Base-by-base conservation (phyloP, 2,329 filamentous ascomycete genomes). In the Trematosphaeria pertusa region DNA sequence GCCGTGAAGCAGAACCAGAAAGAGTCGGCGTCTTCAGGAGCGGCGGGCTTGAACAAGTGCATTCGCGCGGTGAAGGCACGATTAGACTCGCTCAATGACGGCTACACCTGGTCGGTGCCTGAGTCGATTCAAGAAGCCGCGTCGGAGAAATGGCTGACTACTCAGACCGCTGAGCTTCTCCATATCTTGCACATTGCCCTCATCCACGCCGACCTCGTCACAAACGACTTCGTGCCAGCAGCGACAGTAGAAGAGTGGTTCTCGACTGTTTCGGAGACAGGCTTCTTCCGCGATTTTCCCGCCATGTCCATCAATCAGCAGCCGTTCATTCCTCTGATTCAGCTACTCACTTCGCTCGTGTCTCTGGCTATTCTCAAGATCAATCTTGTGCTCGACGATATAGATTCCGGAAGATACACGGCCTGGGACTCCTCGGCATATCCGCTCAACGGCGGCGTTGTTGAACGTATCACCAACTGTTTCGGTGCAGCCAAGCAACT, bases 171-270 rank as follows among this genome's bases (percentile, higher is more conserved):
- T 11, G 90, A 96, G 69, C 80, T 87, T 33, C 77, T 88, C 30
- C 88, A 94, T 64, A 81, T 87, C 31, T 77, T 94, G 70, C 86
- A 90, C 37, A 78, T 91, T 12, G 74, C 91, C 18, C 89, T 92
- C 58, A 81, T 90, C 56, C 78, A 88, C 15, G 73, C 91, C 24
- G 86, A 88, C 53, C 73, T 81, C 36, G 79, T 59, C 5, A 52
- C 50, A 11, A 56, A 65, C 26, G 66, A 56, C 43, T 72, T 68
- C 35, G 43, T 70, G 34, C 50, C 63, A 24, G 50, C 62, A 37
- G 52, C 56, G n/a, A 67, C 61, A 11, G 59, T 72, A 22, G 62
- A 69, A 24, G 56, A 63, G 20, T 72, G 69, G 68, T 67, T 71
- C 47, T 54, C 54, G 5, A 59, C 58, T 10, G 59, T 68, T 39